These are phyloP conservation scores for Mortierella sp. DNA, from an alignment of 371 early-diverging fungal genomes.

Conservation along the genomic window DNA sequence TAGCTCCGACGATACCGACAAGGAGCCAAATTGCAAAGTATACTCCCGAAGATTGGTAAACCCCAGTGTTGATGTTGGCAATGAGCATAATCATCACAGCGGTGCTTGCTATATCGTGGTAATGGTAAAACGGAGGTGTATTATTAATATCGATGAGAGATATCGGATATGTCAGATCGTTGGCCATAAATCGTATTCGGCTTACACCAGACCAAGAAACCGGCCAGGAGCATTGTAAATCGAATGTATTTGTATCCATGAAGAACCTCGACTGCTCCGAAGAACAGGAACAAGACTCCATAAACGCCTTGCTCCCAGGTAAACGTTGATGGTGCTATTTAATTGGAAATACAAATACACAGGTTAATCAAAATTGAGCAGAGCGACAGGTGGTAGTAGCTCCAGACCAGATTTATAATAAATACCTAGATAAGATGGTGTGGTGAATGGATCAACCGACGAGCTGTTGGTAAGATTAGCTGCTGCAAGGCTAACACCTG, in stretches of 20 bases:
- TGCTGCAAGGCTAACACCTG: background rate
- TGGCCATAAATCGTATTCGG: background rate
- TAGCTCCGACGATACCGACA: constrained; percentile 46
- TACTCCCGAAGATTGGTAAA: constrained; percentile 33
- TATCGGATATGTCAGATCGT: background rate
- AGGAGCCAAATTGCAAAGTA: constrained; percentile 54
- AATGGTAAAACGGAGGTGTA: background rate
- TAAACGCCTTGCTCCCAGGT: constrained; percentile 57
- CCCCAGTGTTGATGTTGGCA: constrained; percentile 24
- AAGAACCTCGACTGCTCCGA: constrained; percentile 51
- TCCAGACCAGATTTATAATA: background rate
- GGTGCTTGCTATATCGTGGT: constrained; percentile 39
- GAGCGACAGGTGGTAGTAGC: background rate
- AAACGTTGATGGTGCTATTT: constrained; percentile 38
- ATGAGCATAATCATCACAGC: constrained; percentile 56
- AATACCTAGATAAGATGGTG: constrained; percentile 39
- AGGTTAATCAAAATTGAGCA: background rate
- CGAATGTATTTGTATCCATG: constrained; percentile 61
- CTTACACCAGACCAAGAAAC: constrained; percentile 58
- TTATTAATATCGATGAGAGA: background rate
- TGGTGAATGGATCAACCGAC: constrained; percentile 38
- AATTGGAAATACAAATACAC: no score
- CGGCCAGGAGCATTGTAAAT: constrained; percentile 55
- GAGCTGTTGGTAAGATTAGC: constrained; percentile 1
- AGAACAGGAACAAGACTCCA: constrained; percentile 47